Percentiles rank a stretch among this genome's conserved stretches.
Conservation (phyloP, 208 protist species). For the Entamoeba invadens region DNA sequence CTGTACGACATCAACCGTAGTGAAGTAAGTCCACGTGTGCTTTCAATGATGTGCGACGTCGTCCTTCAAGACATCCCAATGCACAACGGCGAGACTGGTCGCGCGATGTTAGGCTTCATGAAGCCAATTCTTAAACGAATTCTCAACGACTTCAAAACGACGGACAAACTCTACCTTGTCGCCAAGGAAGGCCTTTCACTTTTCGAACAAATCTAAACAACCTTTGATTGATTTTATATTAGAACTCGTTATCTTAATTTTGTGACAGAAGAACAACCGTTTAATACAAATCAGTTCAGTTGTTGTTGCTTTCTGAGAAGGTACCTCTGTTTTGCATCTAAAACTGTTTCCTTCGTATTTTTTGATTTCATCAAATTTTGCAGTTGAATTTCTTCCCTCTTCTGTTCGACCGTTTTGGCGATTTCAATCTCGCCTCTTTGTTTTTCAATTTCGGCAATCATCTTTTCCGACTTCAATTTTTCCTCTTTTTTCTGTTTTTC, state of each 20-base stretch:
- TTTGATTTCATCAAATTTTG: neutral
- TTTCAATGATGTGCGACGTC: neutral
- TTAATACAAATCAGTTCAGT: too few species aligned
- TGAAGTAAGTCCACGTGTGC: neutral
- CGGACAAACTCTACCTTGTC: neutral
- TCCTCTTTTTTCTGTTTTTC: neutral
- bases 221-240: too few species aligned
- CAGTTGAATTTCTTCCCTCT: neutral
- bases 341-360: neutral
- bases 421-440: neutral
- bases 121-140: neutral
- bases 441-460: neutral
- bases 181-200: neutral
- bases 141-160: neutral
- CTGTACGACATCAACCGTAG: neutral
- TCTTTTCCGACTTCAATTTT: neutral
- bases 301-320: neutral
- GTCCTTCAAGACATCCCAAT: neutral
- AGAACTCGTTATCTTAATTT: too few species aligned
- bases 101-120: neutral
- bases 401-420: too few species aligned
- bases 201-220: neutral
- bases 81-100: neutral
- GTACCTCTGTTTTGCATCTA: neutral
- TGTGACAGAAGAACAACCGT: too few species aligned